Evolutionary conservation across 768 basidiomycete genomes (phyloP).

Genomic region (Auricularia cornea): DNA sequence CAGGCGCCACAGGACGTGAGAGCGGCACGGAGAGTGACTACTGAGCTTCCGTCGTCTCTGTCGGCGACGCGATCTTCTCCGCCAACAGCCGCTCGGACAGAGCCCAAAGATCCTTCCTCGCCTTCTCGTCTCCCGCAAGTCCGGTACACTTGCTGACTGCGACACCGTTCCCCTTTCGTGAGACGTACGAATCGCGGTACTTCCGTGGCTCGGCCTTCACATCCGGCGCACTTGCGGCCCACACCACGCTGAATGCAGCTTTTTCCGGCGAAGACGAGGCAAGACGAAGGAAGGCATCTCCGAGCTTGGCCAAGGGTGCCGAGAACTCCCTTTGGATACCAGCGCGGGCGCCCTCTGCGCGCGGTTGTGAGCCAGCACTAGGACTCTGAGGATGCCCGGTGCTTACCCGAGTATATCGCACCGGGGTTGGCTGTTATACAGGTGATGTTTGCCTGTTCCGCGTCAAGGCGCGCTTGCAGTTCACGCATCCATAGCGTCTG

Average conservation of each 20-base stretch:
- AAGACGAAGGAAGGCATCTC: not conserved
- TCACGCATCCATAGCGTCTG: not conserved
- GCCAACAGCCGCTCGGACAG: no score
- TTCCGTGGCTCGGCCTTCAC: not conserved
- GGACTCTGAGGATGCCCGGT: no score
- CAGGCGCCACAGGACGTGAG: no score
- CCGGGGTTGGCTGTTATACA: not conserved
- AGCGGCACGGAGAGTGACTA: no score
- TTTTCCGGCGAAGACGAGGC: not conserved
- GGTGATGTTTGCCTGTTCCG: not conserved
- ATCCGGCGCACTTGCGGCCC: not conserved
- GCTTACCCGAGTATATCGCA: not conserved
- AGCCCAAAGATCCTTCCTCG: not conserved
- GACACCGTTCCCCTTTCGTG: not conserved
- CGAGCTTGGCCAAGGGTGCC: not conserved
- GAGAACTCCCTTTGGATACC: not conserved
- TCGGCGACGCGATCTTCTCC: no score
- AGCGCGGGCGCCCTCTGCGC: not conserved
- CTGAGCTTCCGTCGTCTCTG: no score
- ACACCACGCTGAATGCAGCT: not conserved
- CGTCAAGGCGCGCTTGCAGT: not conserved
- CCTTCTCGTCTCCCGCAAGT: not conserved
- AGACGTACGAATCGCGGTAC: not conserved
- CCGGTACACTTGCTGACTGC: not conserved
- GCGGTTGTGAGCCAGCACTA: not conserved